Evolutionary conservation across 306 rosid species (phyloP).

Genomic region (Heteromeles arbutifolia): DNA sequence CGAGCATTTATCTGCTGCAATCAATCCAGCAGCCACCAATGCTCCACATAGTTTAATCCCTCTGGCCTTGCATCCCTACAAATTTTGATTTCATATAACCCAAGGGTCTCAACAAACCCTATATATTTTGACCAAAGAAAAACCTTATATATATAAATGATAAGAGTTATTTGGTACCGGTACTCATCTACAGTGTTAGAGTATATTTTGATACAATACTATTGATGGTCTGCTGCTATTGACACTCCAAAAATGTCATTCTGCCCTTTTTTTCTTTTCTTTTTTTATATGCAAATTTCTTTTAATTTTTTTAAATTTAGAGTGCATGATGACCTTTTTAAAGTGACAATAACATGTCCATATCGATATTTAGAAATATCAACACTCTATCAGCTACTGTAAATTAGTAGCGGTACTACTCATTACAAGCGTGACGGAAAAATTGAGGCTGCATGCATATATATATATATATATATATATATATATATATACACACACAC

Average conservation of each 20-base stretch:
- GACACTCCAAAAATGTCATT: no score
- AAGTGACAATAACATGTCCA: no score
- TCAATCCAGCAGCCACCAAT: constrained; percentile 51
- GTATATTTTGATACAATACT: no score
- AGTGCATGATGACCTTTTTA: no score
- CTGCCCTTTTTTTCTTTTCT: no score
- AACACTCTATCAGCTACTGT: not conserved
- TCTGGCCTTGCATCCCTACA: constrained; percentile 45
- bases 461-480: no score
- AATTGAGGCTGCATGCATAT: not conserved
- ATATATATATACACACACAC: no score
- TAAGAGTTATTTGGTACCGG: not conserved
- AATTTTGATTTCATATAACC: not conserved
- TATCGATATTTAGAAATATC: not conserved
- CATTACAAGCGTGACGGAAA: not conserved
- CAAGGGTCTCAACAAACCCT: not conserved
- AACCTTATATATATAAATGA: no score
- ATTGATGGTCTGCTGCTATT: no score
- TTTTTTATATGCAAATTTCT: no score
- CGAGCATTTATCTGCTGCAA: constrained; percentile 33
- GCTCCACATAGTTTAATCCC: constrained; percentile 53
- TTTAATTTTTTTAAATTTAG: no score
- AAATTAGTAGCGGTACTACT: not conserved
- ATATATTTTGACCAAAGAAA: no score
- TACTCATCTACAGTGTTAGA: not conserved